These are phyloP conservation scores for Metschnikowia kunwiensis DNA, from an alignment of 805 yeast species.

Conservation along the genomic window DNA sequence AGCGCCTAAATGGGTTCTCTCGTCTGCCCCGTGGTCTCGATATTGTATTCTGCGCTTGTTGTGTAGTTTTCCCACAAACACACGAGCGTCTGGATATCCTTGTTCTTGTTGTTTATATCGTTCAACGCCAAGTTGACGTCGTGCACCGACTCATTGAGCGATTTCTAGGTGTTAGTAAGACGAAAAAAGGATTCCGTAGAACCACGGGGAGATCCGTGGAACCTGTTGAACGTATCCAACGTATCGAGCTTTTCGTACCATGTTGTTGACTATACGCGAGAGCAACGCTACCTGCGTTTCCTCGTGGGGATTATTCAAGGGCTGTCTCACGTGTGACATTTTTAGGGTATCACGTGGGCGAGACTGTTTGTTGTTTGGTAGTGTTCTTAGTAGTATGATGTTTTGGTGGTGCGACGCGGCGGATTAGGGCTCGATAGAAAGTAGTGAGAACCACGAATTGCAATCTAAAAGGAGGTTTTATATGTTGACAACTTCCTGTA, in stretches of 20 bases:
- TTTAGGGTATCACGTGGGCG: too few species aligned
- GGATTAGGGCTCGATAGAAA: too few species aligned
- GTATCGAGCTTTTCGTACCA: conserved; percentile 65
- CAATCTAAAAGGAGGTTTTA: too few species aligned
- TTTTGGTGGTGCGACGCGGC: too few species aligned
- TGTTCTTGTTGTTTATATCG: conserved; percentile 61
- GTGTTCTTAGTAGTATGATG: too few species aligned
- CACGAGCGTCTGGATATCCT: conserved; percentile 66
- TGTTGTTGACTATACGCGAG: conserved; percentile 71
- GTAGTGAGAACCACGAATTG: too few species aligned
- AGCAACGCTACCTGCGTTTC: conserved; percentile 73
- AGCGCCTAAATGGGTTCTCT: conserved; percentile 45
- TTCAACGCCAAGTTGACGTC: conserved; percentile 60
- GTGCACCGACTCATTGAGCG: conserved; percentile 66
- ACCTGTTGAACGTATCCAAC: too few species aligned
- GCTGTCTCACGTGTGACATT: background rate
- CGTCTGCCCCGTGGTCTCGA: conserved; percentile 62
- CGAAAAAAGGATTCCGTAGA: background rate
- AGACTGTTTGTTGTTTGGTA: too few species aligned
- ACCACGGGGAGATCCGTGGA: too few species aligned
- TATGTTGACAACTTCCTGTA: too few species aligned
- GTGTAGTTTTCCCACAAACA: conserved; percentile 79
- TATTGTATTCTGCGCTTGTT: conserved; percentile 65
- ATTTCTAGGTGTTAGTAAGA: conserved; percentile 44
- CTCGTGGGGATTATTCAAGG: conserved; percentile 85